A percentile compares a stretch with the other conserved stretches of the same genome.
phyloP scores from a whole-genome alignment of 2,329 filamentous ascomycete species.

The Claviceps purpurea region DNA sequence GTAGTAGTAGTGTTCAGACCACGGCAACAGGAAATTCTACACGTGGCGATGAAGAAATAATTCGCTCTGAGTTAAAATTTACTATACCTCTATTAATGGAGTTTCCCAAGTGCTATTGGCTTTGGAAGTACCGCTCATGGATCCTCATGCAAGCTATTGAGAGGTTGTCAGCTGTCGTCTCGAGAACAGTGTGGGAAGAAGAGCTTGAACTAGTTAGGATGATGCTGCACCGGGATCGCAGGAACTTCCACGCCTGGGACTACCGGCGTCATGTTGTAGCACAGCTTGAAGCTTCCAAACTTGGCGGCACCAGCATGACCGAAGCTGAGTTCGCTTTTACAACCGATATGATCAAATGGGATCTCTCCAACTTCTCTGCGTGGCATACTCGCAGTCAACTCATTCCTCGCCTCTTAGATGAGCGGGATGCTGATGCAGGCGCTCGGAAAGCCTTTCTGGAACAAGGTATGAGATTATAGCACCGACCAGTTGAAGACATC shows the following conservation, averaged over 20 bases:
- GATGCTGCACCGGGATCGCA: slow-evolving; percentile 74
- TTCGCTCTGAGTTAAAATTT: slow-evolving; percentile 66
- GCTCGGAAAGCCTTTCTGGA: slow-evolving; percentile 59
- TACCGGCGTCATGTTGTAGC: slow-evolving; percentile 71
- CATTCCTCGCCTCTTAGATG: slow-evolving; percentile 61
- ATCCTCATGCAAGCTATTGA: slow-evolving; percentile 58
- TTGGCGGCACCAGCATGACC: slow-evolving; percentile 49
- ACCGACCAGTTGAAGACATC: slow-evolving; percentile 4
- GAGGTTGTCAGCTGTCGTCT: slow-evolving; percentile 40
- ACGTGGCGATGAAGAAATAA: slow-evolving; percentile 19
- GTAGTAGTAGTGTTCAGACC: neutral
- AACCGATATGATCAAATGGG: slow-evolving; percentile 69
- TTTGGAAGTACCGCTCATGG: slow-evolving; percentile 95
- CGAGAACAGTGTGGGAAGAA: slow-evolving; percentile 63
- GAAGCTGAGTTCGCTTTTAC: slow-evolving; percentile 83
- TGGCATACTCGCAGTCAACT: slow-evolving; percentile 87
- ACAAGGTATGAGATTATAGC: slow-evolving; percentile 33
- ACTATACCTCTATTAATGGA: slow-evolving; percentile 72
- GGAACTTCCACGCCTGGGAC: slow-evolving; percentile 95
- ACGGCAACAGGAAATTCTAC: neutral
- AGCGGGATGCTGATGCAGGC: slow-evolving; percentile 49
- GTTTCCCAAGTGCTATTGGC: slow-evolving; percentile 97
- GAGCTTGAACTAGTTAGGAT: slow-evolving; percentile 74
- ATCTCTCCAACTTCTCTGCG: slow-evolving; percentile 91
- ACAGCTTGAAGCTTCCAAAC: slow-evolving; percentile 50